Evolutionary conservation across 2,329 filamentous ascomycete species (phyloP).

Genomic region (Paracorniculantispora psalliotae): DNA sequence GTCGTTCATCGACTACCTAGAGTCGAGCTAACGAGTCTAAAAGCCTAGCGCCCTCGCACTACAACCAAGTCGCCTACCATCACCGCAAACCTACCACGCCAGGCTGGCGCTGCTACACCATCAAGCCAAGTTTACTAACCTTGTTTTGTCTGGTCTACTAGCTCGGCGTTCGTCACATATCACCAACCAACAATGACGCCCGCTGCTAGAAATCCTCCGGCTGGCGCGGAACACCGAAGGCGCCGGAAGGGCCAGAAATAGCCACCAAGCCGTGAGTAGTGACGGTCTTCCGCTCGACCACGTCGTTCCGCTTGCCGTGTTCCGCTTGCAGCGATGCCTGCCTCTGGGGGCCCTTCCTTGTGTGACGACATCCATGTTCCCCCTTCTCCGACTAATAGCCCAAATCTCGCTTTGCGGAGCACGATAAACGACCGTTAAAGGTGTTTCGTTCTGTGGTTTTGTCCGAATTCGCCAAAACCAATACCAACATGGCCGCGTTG

Average conservation of each 20-base stretch:
- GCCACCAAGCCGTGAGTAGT: background rate
- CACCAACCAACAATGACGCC: background rate
- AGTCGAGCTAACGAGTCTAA: background rate
- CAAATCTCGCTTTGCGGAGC: background rate
- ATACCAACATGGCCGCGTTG: no score
- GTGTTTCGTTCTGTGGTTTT: background rate
- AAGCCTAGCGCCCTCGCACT: background rate
- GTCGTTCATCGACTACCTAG: background rate
- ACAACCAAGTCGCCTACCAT: background rate
- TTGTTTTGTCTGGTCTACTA: background rate
- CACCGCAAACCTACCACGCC: background rate
- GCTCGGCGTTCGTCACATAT: background rate
- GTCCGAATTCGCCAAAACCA: background rate
- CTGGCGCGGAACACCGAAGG: background rate
- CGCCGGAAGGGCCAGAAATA: background rate
- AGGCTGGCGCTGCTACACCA: background rate
- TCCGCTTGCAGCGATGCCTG: conserved; percentile 1
- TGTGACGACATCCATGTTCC: background rate
- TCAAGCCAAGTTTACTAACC: background rate
- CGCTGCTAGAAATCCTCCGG: background rate
- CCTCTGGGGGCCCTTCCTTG: background rate
- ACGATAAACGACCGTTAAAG: background rate
- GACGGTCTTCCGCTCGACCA: background rate
- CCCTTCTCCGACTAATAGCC: background rate
- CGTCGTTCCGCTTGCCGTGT: background rate